Percentiles rank a stretch among this genome's conserved stretches.
phyloP scores from a whole-genome alignment of 1,284 basidiomycete genomes.

The Tylopilus sp. region DNA sequence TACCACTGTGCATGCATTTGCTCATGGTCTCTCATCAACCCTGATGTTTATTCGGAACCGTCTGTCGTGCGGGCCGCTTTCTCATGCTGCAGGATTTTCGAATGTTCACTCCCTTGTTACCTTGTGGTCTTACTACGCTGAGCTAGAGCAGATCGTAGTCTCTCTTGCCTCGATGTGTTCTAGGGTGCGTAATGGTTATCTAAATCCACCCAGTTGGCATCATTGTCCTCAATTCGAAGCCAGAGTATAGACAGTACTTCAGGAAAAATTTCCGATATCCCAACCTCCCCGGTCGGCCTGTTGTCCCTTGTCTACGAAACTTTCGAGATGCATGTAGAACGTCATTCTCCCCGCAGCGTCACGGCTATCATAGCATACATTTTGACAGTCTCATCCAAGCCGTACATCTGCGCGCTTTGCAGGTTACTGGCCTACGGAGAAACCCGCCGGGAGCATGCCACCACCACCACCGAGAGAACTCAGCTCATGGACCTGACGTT shows the following conservation, averaged over 20 bases:
- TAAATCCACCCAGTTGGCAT: neutral
- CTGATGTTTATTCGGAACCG: constrained; percentile 49
- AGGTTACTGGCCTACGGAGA: constrained; percentile 56
- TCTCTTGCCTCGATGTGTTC: constrained; percentile 55
- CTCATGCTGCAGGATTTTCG: constrained; percentile 18
- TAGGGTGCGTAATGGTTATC: constrained; percentile 44
- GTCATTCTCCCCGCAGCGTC: constrained; percentile 45
- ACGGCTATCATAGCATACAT: constrained; percentile 61
- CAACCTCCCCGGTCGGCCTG: constrained; percentile 46
- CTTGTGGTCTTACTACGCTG: constrained; percentile 53
- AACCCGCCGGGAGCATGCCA: constrained; percentile 29
- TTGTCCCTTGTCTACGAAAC: constrained; percentile 57
- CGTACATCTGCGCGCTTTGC: constrained; percentile 58
- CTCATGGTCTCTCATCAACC: constrained; percentile 58
- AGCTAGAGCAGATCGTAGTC: constrained; percentile 49
- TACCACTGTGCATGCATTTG: constrained; percentile 62
- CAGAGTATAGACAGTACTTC: constrained; percentile 45
- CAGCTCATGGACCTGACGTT: constrained; percentile 31
- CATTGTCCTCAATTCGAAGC: constrained; percentile 4
- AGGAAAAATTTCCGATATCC: constrained; percentile 42
- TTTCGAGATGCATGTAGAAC: constrained; percentile 51
- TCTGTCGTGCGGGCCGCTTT: constrained; percentile 41
- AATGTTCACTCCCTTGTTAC: constrained; percentile 39
- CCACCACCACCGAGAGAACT: constrained; percentile 19
- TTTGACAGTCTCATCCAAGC: constrained; percentile 56